Conservation (phyloP, 805 yeast genomes). For the Ogataea sp. region DNA sequence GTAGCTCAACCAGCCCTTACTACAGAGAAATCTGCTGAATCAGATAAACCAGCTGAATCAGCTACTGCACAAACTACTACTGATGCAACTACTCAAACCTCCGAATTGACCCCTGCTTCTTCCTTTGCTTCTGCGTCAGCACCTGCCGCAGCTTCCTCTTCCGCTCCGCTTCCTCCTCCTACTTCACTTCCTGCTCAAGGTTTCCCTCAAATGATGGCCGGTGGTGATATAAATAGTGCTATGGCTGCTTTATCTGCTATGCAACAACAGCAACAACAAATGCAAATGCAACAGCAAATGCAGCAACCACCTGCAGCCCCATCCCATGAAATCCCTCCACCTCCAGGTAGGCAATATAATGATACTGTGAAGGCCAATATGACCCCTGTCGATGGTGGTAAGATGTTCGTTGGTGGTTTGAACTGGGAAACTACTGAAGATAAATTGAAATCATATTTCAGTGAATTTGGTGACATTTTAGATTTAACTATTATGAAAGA, state of each 20-base stretch:
- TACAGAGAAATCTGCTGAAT: not conserved
- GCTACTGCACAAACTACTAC: constrained; percentile 16
- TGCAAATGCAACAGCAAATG: constrained; percentile 4
- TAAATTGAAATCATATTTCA: constrained; percentile 69
- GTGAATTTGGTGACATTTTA: constrained; percentile 79
- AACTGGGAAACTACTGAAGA: constrained; percentile 98
- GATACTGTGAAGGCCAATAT: constrained; percentile 38
- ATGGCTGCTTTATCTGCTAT: constrained; percentile 6
- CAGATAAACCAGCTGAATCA: constrained; percentile 15
- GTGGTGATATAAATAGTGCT: constrained; percentile 2
- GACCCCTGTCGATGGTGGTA: constrained; percentile 64
- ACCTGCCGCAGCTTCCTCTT: constrained; percentile 3
- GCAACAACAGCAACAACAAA: constrained; percentile 12
- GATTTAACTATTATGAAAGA: constrained; percentile 95
- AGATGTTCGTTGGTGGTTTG: constrained; percentile 93
- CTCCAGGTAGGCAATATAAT: constrained; percentile 10
- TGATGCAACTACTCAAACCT: too few species aligned
- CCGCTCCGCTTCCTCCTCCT: constrained; percentile 4
- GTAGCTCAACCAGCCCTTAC: constrained; percentile 17
- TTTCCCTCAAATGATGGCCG: constrained; percentile 2
- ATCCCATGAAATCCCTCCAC: constrained; percentile 4
- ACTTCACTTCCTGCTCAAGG: too few species aligned
- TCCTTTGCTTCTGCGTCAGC: constrained; percentile 4
- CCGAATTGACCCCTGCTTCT: constrained; percentile 6
- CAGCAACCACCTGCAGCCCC: constrained; percentile 6